Evolutionary conservation across 2,329 filamentous ascomycete species (phyloP).

Genomic region (Fusarium kyushuense): DNA sequence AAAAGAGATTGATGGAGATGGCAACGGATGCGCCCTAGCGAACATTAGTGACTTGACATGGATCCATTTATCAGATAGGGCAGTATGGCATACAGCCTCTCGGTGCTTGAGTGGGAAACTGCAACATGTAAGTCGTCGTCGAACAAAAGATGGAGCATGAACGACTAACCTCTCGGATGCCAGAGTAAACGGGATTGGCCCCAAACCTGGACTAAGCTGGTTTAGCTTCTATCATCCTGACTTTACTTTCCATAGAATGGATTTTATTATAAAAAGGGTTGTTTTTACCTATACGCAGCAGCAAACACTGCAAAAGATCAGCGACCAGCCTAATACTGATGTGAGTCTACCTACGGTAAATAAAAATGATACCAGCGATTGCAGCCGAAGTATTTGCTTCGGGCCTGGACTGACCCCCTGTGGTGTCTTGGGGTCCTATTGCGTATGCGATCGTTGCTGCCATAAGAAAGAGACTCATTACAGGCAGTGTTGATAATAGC

Average conservation of each 20-base stretch:
- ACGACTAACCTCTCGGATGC: constrained; percentile 56
- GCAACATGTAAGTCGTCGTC: accelerated
- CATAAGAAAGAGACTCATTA: constrained; percentile 52
- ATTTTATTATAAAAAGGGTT: no score
- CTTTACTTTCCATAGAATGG: no score
- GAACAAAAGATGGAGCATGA: accelerated
- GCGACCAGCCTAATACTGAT: accelerated
- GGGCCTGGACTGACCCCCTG: constrained; percentile 1
- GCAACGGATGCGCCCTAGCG: constrained; percentile 59
- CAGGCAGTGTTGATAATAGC: constrained; percentile 57
- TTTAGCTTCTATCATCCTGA: no score
- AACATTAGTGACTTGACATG: constrained; percentile 24
- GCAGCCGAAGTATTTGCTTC: constrained; percentile 5
- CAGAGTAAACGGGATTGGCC: constrained; percentile 63
- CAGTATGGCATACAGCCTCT: constrained; percentile 52
- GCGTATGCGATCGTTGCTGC: constrained; percentile 28
- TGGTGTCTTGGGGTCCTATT: constrained; percentile 21
- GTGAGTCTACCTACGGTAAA: constrained; percentile 10
- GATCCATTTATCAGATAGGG: accelerated
- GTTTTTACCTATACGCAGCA: no score
- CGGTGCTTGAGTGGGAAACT: constrained; percentile 63
- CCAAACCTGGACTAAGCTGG: no score
- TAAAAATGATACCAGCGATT: constrained; percentile 31
- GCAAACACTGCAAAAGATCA: constrained; percentile 52
- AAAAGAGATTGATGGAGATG: constrained; percentile 61